Base-by-base conservation (phyloP, 441 rosid genomes). In the Francoa sonchifolia region DNA sequence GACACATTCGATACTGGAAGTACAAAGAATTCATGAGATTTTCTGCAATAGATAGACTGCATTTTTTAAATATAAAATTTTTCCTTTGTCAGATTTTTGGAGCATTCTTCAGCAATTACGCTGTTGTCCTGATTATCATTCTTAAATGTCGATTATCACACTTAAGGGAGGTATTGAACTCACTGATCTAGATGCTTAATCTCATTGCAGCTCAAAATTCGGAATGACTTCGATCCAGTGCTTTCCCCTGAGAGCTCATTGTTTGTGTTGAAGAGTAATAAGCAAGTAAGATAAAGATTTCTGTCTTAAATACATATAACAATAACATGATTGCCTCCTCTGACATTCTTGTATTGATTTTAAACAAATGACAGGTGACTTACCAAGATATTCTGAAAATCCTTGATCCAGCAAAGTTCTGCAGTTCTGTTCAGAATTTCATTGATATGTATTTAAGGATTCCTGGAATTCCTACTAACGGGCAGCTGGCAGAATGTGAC, bases 201-300 rank as follows among this genome's bases (percentile, higher is more conserved):
- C 34, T 31, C 17, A 13, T 33, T 62, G 63, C 82, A 87, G 99
- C 84, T 92, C 44, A 92, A 87, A 76, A 92, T 92, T 65, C 82
- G 97, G 57, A 92, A 87, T 68, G 99, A 92, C 77, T 92, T 92
- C 69, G 99, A 92, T 61, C 99, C 99, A n/a, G 97, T 84, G 47
- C 95, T 92, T 58, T 92, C 99, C 31, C 99, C 99, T 1, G 96
- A 92, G 82, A 92, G 99, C 66, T 92, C 99, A 43, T 67, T 87
- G 69, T 92, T 92, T 61, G 85, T 92, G 47, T 66, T 92, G 63
- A 92, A 92, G 82, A 81, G 97, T 62, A 73, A 79, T 67, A 87
- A 82, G 57, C 93, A 72, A 63, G 99, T 84, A 79, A 64, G 81
- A 17, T 45, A 26, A 9, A 33, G 19, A 4, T 52, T 52, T 72